Conservation (phyloP, 805 yeast species). For the Kurtzmaniella cleridarum region DNA sequence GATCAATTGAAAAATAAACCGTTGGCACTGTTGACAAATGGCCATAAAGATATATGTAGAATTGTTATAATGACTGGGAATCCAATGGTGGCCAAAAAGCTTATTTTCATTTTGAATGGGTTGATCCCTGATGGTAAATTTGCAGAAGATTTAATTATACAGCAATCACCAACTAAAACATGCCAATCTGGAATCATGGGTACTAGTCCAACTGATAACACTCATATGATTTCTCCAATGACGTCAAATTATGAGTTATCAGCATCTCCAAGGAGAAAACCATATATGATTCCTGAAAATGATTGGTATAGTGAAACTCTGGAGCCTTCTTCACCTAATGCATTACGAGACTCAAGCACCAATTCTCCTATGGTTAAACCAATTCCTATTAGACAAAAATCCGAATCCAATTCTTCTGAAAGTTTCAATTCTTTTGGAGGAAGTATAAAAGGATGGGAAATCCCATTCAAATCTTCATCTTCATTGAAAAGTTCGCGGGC, state of each 20-base stretch:
- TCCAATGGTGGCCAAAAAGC: conserved; percentile 54
- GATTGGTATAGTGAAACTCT: too few species aligned
- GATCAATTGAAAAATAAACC: conserved; percentile 32
- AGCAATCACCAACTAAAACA: too few species aligned
- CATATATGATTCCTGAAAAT: too few species aligned
- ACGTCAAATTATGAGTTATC: too few species aligned
- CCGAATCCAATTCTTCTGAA: conserved; percentile 4
- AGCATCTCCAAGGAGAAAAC: too few species aligned
- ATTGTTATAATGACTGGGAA: conserved; percentile 56
- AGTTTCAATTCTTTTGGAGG: conserved; percentile 5
- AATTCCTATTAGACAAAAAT: conserved; percentile 1
- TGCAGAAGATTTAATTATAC: conserved; percentile 1
- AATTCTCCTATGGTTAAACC: conserved; percentile 1
- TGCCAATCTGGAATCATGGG: too few species aligned
- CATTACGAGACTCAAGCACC: conserved; percentile 1
- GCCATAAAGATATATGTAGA: conserved; percentile 34
- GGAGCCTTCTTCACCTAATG: background rate
- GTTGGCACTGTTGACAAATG: conserved; percentile 9
- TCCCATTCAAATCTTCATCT: conserved; percentile 33
- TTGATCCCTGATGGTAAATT: conserved; percentile 35
- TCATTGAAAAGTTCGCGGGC: conserved; percentile 12
- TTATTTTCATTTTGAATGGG: conserved; percentile 49
- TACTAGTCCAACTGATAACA: too few species aligned
- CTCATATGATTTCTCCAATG: too few species aligned
- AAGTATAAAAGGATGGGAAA: conserved; percentile 41